Conservation (phyloP, 352 stramenopile genomes). For the Saprolegnia parasitica region DNA sequence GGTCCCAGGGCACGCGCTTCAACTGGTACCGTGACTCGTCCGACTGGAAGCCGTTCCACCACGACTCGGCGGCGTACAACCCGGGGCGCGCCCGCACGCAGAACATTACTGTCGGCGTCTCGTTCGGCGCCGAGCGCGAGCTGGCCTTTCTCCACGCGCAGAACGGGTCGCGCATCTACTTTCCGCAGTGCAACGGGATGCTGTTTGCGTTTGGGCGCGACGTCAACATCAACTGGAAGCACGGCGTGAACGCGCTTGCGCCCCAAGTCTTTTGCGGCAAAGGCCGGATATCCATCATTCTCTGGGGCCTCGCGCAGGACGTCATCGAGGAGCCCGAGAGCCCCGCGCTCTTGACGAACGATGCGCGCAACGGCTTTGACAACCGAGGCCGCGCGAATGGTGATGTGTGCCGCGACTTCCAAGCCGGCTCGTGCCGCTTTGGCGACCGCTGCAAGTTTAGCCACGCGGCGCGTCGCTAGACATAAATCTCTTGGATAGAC, state of each 20-base stretch:
- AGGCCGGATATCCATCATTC: slow-evolving; percentile 91
- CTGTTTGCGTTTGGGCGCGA: slow-evolving; percentile 91
- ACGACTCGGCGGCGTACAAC: slow-evolving; percentile 92
- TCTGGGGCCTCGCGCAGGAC: slow-evolving; percentile 64
- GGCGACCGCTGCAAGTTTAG: slow-evolving; percentile 17
- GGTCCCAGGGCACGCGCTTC: slow-evolving; percentile 88
- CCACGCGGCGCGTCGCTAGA: neutral
- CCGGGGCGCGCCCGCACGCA: slow-evolving; percentile 86
- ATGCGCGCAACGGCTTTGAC: slow-evolving; percentile 27
- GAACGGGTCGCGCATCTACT: slow-evolving; percentile 83
- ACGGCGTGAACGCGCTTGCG: slow-evolving; percentile 85
- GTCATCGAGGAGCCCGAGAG: slow-evolving; percentile 25
- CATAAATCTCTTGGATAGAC: too few relatives aligned
- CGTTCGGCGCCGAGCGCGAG: slow-evolving; percentile 88
- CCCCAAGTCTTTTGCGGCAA: slow-evolving; percentile 80
- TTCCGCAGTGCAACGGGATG: slow-evolving; percentile 91
- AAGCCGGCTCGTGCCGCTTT: slow-evolving; percentile 17
- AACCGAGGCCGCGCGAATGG: neutral
- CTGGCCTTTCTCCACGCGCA: slow-evolving; percentile 86
- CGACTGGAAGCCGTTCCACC: slow-evolving; percentile 93
- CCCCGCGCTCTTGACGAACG: slow-evolving; percentile 22
- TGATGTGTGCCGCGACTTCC: slow-evolving; percentile 16
- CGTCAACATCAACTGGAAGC: slow-evolving; percentile 92
- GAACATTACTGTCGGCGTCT: slow-evolving; percentile 95
- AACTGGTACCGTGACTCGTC: slow-evolving; percentile 94